phyloP scores from a whole-genome alignment of 306 rosid species.

The Gillenia trifoliata region DNA sequence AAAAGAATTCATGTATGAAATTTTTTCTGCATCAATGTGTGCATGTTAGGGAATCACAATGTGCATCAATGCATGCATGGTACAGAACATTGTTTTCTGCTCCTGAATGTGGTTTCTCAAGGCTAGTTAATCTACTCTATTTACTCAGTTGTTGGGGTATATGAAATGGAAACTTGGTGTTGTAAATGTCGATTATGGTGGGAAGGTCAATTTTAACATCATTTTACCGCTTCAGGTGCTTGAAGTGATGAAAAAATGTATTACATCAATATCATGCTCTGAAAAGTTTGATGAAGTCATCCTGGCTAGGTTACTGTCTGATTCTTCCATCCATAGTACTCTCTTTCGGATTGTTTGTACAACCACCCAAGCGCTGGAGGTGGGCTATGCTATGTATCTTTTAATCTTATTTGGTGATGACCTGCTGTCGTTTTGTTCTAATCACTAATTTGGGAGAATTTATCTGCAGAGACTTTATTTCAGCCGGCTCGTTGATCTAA shows the following conservation, averaged over 20 bases:
- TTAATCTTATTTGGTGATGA: conserved; percentile 19
- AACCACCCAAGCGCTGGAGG: conserved; percentile 72
- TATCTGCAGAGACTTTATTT: conserved; percentile 55
- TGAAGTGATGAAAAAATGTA: conserved; percentile 74
- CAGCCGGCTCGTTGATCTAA: conserved; percentile 65
- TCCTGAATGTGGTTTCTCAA: neutral
- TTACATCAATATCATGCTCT: conserved; percentile 37
- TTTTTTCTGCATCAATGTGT: neutral
- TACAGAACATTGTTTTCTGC: neutral
- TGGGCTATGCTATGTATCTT: conserved; percentile 23
- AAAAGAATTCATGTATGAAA: neutral
- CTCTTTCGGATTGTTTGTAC: conserved; percentile 76
- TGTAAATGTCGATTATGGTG: neutral
- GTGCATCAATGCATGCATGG: neutral
- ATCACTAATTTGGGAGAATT: conserved; percentile 20
- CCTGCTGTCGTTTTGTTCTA: conserved; percentile 14
- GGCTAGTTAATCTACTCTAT: neutral
- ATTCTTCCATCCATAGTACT: conserved; percentile 75
- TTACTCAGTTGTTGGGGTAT: neutral
- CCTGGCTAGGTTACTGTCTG: conserved; percentile 56
- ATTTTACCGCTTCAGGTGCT: conserved; percentile 59
- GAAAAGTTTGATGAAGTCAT: conserved; percentile 59
- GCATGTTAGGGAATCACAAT: neutral
- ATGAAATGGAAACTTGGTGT: neutral
- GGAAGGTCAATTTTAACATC: neutral